Base-by-base conservation (phyloP, 2,329 filamentous ascomycete species). In the Tothia fuscella region DNA sequence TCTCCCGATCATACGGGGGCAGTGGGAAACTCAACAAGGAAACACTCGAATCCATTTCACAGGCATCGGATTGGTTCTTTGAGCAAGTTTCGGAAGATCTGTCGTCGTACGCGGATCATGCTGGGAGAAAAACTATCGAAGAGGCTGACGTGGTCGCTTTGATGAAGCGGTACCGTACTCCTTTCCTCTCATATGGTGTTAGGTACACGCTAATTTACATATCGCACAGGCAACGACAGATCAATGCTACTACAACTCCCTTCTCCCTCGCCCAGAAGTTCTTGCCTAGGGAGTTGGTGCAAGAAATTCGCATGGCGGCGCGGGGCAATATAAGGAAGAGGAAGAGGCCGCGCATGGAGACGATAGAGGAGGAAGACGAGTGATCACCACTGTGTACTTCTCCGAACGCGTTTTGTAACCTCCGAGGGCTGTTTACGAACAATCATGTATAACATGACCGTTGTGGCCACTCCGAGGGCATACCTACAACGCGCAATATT, bases 361-460 rank as follows among this genome's bases (percentile, higher is more conserved):
- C 52, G 38, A 55, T 63, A 47, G 49, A 59, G 36, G 62, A 66
- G 41, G 63, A 70, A 34, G 66, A 63, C 39, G 17, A 19, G 28
- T 7, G 52, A 63, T 58, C 72, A 85, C 81, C 83, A 87, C 47
- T 80, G 74, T 55, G 75, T 80, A 56, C 80, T 86, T 60, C 84
- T 76, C 43, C 82, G 76, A 45, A 94, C 77, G 48, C 85, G 77
- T 47, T 80, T 76, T 41, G 80, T 63, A 36, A 83, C 68, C 51
- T 84, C 78, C 20, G 80, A 77, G 7, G 85, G 71, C 12, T 87
- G 86, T 63, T 89, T 94, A 61, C 83, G 87, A 47, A 94, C 67
- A 28, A 98, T 78, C 83, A 96, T 88, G 74, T 82, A 94, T 56
- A 98, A 70, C 91, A 98, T 98, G 56, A 98, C 75, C 10, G 85